Percentiles rank a stretch among this genome's conserved stretches.
Conservation (phyloP, 2,329 filamentous ascomycete genomes). For the Plenodomus biglobosus region DNA sequence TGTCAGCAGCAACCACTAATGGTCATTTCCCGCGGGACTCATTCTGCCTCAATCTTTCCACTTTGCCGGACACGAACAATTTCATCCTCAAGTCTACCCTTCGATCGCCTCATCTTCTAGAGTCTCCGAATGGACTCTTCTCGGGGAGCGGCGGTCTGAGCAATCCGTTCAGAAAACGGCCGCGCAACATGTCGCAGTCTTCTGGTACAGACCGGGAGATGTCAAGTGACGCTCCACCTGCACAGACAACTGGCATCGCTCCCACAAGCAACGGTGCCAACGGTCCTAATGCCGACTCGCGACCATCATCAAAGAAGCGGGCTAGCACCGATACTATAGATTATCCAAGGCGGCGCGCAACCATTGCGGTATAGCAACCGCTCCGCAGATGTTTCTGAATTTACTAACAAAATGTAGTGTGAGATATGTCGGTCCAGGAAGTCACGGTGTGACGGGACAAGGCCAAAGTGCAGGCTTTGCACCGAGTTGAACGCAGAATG, state of each 20-base stretch:
- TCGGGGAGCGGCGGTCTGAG: slow-evolving; percentile 30
- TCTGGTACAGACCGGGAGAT: slow-evolving; percentile 46
- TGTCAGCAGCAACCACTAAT: slow-evolving; percentile 47
- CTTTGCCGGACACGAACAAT: slow-evolving; percentile 41
- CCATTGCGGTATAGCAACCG: slow-evolving; percentile 42
- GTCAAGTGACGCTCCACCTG: slow-evolving; percentile 37
- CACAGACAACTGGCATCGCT: slow-evolving; percentile 31
- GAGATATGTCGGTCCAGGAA: slow-evolving; percentile 80
- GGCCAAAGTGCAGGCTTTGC: slow-evolving; percentile 83
- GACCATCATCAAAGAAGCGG: slow-evolving; percentile 40
- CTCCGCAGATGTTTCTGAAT: neutral
- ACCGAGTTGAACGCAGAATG: slow-evolving; percentile 80
- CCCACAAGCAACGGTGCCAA: slow-evolving; percentile 36
- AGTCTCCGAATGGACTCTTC: slow-evolving; percentile 42
- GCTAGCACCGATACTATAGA: slow-evolving; percentile 47
- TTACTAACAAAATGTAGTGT: slow-evolving; percentile 58
- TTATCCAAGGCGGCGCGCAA: slow-evolving; percentile 46
- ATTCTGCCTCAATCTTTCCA: slow-evolving; percentile 45
- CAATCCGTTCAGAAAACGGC: slow-evolving; percentile 41
- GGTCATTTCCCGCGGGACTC: slow-evolving; percentile 43
- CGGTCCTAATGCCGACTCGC: slow-evolving; percentile 26
- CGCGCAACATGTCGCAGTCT: slow-evolving; percentile 49
- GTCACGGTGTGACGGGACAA: slow-evolving; percentile 74
- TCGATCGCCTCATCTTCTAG: slow-evolving; percentile 43
- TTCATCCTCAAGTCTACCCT: slow-evolving; percentile 44